Evolutionary conservation across 495 filamentous ascomycete species (phyloP).

Genomic region (Wilcoxina mikolae): DNA sequence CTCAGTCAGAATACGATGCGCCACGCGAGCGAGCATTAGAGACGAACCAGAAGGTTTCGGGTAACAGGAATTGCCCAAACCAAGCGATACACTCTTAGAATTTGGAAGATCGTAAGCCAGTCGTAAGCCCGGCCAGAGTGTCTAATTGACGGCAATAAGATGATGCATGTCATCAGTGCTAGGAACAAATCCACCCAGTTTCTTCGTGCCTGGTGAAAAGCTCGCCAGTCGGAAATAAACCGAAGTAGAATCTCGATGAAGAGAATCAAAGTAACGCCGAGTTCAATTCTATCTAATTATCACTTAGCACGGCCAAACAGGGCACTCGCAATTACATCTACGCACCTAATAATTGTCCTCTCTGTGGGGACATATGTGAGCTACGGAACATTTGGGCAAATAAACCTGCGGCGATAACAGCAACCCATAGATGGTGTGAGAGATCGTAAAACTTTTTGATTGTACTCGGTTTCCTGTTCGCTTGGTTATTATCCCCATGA

Average conservation of each 20-base stretch:
- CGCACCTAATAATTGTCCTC: too few species aligned
- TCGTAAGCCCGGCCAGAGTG: constrained; percentile 63
- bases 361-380: constrained; percentile 46
- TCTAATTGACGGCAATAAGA: constrained; percentile 70
- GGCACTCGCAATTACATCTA: too few species aligned
- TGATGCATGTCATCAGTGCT: constrained; percentile 65
- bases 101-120: constrained; percentile 87
- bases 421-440: constrained; percentile 63
- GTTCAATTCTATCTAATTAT: constrained; percentile 49
- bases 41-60: constrained; percentile 55
- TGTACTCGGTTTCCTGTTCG: constrained; percentile 35
- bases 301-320: neutral
- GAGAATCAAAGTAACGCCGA: constrained; percentile 62
- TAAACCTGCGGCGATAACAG: constrained; percentile 62
- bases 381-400: constrained; percentile 61
- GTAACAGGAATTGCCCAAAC: constrained; percentile 82
- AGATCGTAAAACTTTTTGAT: constrained; percentile 58
- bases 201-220: constrained; percentile 53
- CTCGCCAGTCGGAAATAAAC: constrained; percentile 60
- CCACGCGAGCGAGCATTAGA: neutral
- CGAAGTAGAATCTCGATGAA: constrained; percentile 70
- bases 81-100: constrained; percentile 79
- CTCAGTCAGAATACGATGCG: constrained; percentile 4
- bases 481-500: neutral
- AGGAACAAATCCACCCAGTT: constrained; percentile 72